phyloP scores from a whole-genome alignment of 352 stramenopile genomes.

The Phytophthora brassicae region DNA sequence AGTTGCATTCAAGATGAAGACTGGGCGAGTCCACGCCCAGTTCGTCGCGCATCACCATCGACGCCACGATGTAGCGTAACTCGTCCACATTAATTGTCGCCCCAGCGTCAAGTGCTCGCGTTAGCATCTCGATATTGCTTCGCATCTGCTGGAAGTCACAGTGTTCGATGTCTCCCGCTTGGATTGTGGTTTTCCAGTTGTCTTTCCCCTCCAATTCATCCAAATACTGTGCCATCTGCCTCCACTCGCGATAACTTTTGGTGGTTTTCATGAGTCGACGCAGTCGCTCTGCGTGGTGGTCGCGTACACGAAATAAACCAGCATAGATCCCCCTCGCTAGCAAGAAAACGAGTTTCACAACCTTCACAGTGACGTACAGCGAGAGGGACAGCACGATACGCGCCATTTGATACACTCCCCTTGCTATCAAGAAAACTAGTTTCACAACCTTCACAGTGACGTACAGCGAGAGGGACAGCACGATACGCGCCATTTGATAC shows the following conservation, averaged over 20 bases:
- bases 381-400: constrained; percentile 61
- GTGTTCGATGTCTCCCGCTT: constrained; percentile 46
- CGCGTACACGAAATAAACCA: constrained; percentile 40
- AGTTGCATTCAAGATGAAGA: constrained; percentile 58
- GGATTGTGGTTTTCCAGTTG: constrained; percentile 57
- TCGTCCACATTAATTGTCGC: constrained; percentile 44
- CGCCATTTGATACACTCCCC: constrained; percentile 45
- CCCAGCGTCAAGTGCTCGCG: constrained; percentile 28
- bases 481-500: constrained; percentile 66
- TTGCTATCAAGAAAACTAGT: constrained; percentile 29
- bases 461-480: constrained; percentile 55
- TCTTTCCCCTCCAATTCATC: constrained; percentile 63
- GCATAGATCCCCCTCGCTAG: constrained; percentile 23
- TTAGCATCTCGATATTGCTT: constrained; percentile 42
- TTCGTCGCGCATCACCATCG: constrained; percentile 68
- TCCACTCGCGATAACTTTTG: constrained; percentile 56
- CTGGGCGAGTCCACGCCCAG: constrained; percentile 53
- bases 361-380: constrained; percentile 54
- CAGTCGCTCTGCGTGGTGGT: constrained; percentile 56
- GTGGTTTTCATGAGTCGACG: constrained; percentile 63
- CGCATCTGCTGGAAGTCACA: constrained; percentile 65
- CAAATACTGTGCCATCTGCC: constrained; percentile 62
- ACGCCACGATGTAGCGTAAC: constrained; percentile 61
- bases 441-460: constrained; percentile 55
- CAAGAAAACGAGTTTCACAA: constrained; percentile 42